These are phyloP conservation scores for Santalum album DNA, from an alignment of 164 flowering plant genomes.

Conservation along the genomic window DNA sequence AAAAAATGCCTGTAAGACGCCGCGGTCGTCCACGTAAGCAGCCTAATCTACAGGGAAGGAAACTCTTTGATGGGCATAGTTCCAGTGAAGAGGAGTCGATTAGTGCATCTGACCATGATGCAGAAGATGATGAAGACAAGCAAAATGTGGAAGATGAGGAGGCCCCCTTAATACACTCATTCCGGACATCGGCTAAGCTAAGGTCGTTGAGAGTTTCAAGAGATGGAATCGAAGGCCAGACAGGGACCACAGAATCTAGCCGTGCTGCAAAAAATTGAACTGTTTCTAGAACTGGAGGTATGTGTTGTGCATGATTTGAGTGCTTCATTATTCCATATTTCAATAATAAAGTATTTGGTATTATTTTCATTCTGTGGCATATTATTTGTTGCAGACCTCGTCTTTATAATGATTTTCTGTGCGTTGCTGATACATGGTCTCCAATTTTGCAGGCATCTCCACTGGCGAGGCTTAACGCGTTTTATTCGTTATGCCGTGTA, in stretches of 20 bases:
- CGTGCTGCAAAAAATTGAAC: constrained; percentile 10
- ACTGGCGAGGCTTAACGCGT: too few relatives aligned
- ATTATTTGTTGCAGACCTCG: too few relatives aligned
- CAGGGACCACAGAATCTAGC: constrained; percentile 18
- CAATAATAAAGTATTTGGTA: too few relatives aligned
- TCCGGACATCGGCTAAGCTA: constrained; percentile 62
- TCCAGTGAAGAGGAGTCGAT: constrained; percentile 83
- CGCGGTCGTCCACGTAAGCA: constrained; percentile 75
- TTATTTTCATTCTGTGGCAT: too few relatives aligned
- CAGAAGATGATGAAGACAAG: constrained; percentile 42
- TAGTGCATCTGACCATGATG: constrained; percentile 74
- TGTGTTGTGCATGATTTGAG: background rate
- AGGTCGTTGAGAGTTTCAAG: constrained; percentile 52
- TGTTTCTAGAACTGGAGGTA: background rate
- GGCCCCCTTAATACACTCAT: constrained; percentile 57
- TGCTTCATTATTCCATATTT: too few relatives aligned
- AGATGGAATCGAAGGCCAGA: constrained; percentile 34
- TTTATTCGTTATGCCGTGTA: too few relatives aligned
- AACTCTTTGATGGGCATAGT: constrained; percentile 75
- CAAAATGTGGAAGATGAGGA: constrained; percentile 57
- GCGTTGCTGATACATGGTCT: too few relatives aligned
- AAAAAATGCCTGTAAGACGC: constrained; percentile 42
- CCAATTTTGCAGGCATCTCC: too few relatives aligned
- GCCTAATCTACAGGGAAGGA: constrained; percentile 63
- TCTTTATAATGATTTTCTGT: too few relatives aligned